Conservation (phyloP, 805 yeast genomes). For the Wickerhamomyces bisporus region DNA sequence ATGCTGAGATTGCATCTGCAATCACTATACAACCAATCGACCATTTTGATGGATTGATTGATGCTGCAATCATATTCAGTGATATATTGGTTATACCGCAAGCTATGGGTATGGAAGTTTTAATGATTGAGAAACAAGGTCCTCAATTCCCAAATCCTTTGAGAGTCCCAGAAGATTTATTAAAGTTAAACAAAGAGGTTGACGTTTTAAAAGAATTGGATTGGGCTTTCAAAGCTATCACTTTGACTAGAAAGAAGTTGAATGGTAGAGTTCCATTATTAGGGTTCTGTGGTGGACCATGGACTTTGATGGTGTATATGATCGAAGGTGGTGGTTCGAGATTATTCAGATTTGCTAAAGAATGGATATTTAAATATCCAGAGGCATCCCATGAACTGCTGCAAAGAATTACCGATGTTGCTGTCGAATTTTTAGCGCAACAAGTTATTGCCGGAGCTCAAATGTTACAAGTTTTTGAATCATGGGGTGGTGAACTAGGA, state of each 20-base stretch:
- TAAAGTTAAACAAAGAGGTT: constrained; percentile 52
- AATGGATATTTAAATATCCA: constrained; percentile 84
- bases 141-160: constrained; percentile 90
- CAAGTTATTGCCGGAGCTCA: constrained; percentile 98
- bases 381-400: constrained; percentile 65
- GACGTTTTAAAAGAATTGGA: constrained; percentile 74
- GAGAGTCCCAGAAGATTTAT: constrained; percentile 64
- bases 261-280: constrained; percentile 89
- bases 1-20: constrained; percentile 88
- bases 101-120: constrained; percentile 94
- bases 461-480: constrained; percentile 93
- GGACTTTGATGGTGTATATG: constrained; percentile 96
- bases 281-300: constrained; percentile 97
- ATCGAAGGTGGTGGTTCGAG: constrained; percentile 96
- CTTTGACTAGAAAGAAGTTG: constrained; percentile 79
- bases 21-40: constrained; percentile 95
- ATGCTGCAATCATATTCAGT: constrained; percentile 95
- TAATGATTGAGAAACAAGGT: constrained; percentile 91
- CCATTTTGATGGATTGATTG: constrained; percentile 82
- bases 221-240: constrained; percentile 95
- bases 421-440: constrained; percentile 86
- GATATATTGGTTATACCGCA: constrained; percentile 96
- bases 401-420: constrained; percentile 77
- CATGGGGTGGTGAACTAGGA: constrained; percentile 97
- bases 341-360: constrained; percentile 83